Base-by-base conservation (phyloP, 805 yeast genomes). In the Scheffersomyces ergatensis region DNA sequence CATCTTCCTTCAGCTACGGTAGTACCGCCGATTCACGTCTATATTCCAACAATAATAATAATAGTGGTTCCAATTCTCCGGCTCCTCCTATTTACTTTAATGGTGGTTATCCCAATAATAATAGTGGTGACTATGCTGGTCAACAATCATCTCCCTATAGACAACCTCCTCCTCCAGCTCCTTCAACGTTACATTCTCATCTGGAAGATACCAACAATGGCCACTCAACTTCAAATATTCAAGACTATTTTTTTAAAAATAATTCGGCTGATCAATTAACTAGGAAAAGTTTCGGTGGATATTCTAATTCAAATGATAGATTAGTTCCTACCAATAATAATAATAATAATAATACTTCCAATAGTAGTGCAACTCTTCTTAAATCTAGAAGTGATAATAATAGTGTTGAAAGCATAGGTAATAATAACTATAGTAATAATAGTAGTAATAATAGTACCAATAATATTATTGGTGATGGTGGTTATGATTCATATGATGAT, bases 261-360 rank as follows among this genome's bases (percentile, higher is more conserved):
- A 43, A 40, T 34, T 56, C 49, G 19, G 48, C 34, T 11, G 47
- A 43, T 33, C 48, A 46, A 41, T 16, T 45, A 33, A 26, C 26
- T 29, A 9, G 32, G 11, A 29, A 29, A 15, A 29, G 32, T 14
- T 77, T 78, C 54, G 75, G 77, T 49, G 42, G 45, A 1, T 19
- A 38, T 9, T 36, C 47, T 40, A 16, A 38, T 49, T 47, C 48
- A 33, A 33, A 42, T n/a, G 24, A 21, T 7, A 21, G 24, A 21
- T 9, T 21, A 21, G 9, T 6, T 21, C 14, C 20, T 15, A 36
- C 13, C 7, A 20, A 17, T n/a, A 33, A 18, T 16, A 5, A n/a
- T 4, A 15, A 14, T 34, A 25, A 34, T 31, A 8, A 31, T 21
- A 24, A 16, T 39, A 37, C n/a, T 17, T 18, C 5, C 11, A 29